Percentiles rank a stretch among this genome's conserved stretches.
Conservation (phyloP, 2,329 filamentous ascomycete genomes). For the Paramyrothecium roridum region DNA sequence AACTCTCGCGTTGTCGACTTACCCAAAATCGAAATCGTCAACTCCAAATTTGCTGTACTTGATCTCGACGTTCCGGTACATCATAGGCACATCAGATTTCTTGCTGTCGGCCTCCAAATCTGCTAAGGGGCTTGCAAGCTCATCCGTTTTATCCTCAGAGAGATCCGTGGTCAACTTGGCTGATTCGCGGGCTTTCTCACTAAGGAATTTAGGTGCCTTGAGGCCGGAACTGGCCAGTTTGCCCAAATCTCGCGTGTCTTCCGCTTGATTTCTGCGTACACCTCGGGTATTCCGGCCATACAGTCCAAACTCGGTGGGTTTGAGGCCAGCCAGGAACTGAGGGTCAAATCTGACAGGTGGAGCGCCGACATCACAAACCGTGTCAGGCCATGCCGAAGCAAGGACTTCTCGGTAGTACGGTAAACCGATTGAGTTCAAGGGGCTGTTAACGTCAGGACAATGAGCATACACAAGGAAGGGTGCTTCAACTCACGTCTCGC, state of each 20-base stretch:
- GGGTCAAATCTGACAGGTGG: conserved; percentile 74
- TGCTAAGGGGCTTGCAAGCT: conserved; percentile 63
- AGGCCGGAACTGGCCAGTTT: conserved; percentile 58
- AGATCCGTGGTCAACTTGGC: conserved; percentile 39
- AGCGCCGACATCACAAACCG: conserved; percentile 81
- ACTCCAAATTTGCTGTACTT: conserved; percentile 99
- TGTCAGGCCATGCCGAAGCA: conserved; percentile 86
- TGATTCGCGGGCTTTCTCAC: conserved; percentile 80
- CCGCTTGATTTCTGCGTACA: conserved; percentile 75
- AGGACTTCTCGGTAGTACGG: conserved; percentile 89
- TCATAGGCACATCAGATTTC: conserved; percentile 77
- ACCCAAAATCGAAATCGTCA: conserved; percentile 98
- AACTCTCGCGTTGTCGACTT: conserved; percentile 24
- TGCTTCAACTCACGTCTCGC: conserved; percentile 59
- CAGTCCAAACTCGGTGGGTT: conserved; percentile 69
- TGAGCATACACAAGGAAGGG: too few relatives aligned
- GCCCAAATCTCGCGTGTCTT: conserved; percentile 66
- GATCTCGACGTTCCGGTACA: conserved; percentile 94
- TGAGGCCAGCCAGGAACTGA: conserved; percentile 65
- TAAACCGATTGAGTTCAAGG: conserved; percentile 82
- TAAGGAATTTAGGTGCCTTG: conserved; percentile 85
- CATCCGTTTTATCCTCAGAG: conserved; percentile 45
- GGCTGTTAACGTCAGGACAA: conserved; percentile 41
- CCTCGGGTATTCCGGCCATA: conserved; percentile 76
- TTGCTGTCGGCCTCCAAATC: conserved; percentile 69